A percentile compares a stretch with the other conserved stretches of the same genome.
These are phyloP conservation scores for Zygnema circumcarinatum DNA, from an alignment of 139 green algal species.

Conservation along the genomic window DNA sequence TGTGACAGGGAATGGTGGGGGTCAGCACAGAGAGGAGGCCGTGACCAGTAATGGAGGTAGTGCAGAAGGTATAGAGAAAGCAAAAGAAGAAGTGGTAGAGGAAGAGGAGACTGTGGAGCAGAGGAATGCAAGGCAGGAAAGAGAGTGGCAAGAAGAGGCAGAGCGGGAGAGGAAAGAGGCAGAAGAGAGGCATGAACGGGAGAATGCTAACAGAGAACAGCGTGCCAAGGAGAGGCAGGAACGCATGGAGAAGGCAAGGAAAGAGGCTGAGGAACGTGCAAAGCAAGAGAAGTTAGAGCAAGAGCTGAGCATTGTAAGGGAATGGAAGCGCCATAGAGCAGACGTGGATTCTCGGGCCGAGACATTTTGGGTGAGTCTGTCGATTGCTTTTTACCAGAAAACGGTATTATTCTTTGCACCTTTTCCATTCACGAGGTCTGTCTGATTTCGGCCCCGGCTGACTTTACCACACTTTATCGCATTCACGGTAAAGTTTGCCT, in stretches of 20 bases:
- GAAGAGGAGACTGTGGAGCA: neutral
- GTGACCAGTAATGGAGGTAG: neutral
- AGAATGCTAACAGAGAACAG: neutral
- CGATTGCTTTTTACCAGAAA: too few species aligned
- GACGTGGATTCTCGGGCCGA: neutral
- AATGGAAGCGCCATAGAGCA: neutral
- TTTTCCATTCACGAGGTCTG: too few species aligned
- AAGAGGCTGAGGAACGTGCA: neutral
- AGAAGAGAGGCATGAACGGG: neutral
- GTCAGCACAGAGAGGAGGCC: too few species aligned
- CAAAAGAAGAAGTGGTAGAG: neutral
- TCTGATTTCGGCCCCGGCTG: too few species aligned
- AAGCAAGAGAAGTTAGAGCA: neutral
- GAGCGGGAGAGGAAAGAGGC: neutral
- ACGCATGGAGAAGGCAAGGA: neutral
- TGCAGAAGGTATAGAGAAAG: neutral
- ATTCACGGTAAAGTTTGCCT: too few species aligned
- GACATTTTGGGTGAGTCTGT: neutral
- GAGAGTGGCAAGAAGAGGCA: neutral
- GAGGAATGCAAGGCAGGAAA: neutral
- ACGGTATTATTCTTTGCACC: too few species aligned
- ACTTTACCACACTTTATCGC: too few species aligned
- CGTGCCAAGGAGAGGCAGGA: neutral
- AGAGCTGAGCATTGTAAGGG: neutral
- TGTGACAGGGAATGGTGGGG: too few species aligned